These are phyloP conservation scores for Usnea hakonensis DNA, from an alignment of 495 filamentous ascomycete species.

Conservation along the genomic window DNA sequence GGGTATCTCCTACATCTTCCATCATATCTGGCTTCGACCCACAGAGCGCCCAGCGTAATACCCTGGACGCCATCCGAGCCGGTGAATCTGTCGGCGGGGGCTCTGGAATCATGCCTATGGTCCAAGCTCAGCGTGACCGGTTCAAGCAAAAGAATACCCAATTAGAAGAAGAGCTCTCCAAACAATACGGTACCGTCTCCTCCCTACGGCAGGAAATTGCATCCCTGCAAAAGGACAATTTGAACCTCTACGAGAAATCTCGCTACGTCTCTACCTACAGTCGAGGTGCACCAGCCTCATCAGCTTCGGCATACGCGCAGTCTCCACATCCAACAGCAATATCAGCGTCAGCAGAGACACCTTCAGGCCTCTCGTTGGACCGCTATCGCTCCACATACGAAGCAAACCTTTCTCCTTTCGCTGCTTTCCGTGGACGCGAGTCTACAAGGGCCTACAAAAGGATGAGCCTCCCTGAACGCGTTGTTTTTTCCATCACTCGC, in stretches of 20 bases:
- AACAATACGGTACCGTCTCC: conserved; percentile 71
- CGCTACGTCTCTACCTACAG: conserved; percentile 91
- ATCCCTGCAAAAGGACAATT: conserved; percentile 89
- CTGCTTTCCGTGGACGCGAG: conserved; percentile 87
- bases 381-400: conserved; percentile 92
- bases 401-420: conserved; percentile 89
- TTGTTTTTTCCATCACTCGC: conserved; percentile 83
- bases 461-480: conserved; percentile 84
- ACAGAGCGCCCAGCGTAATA: conserved; percentile 40
- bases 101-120: conserved; percentile 92
- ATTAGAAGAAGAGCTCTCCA: conserved; percentile 83
- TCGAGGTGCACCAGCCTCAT: conserved; percentile 57
- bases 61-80: conserved; percentile 51
- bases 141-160: conserved; percentile 95
- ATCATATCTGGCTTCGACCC: conserved; percentile 95
- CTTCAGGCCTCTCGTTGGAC: conserved; percentile 63
- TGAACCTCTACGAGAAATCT: conserved; percentile 96
- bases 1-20: conserved; percentile 88
- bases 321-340: conserved; percentile 69
- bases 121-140: conserved; percentile 92
- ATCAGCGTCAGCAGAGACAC: conserved; percentile 50
- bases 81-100: conserved; percentile 73
- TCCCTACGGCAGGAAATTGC: conserved; percentile 86
- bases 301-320: conserved; percentile 60
- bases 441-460: conserved; percentile 86